A percentile compares a stretch with the other conserved stretches of the same genome.
Evolutionary conservation across 176 grass and related monocot genomes (phyloP).

Genomic region (Zizania latifolia): DNA sequence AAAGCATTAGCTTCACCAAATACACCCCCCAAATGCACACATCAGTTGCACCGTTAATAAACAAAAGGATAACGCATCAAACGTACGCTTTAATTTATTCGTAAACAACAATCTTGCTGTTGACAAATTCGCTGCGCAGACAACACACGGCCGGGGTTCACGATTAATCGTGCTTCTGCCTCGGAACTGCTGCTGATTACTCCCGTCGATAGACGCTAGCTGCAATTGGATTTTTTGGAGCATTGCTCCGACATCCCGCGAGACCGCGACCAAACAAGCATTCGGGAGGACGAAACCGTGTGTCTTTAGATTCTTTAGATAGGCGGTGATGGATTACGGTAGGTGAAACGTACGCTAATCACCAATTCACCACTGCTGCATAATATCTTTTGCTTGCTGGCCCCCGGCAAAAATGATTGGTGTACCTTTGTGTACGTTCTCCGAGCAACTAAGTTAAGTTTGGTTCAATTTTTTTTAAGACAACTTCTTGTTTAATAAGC

Average conservation of each 20-base stretch:
- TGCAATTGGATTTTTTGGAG: not conserved
- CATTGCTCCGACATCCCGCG: conserved; percentile 1
- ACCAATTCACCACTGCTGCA: not conserved
- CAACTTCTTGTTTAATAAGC: no score
- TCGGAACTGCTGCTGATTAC: no score
- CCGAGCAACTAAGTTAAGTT: not conserved
- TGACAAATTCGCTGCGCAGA: conserved; percentile 1
- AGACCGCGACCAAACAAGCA: not conserved
- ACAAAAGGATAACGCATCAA: not conserved
- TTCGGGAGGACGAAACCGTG: not conserved
- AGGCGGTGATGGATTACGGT: not conserved
- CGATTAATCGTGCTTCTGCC: no score
- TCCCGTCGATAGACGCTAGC: no score
- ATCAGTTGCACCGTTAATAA: not conserved
- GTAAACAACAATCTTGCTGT: not conserved
- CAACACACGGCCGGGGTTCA: not conserved
- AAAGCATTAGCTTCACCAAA: conserved; percentile 13
- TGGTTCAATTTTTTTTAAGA: no score
- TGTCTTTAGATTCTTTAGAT: not conserved
- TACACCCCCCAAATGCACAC: not conserved
- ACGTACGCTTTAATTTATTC: not conserved
- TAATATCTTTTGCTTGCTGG: not conserved
- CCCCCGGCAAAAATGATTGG: not conserved
- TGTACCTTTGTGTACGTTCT: not conserved
- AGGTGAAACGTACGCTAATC: not conserved